Base-by-base conservation (phyloP, 495 filamentous ascomycete genomes). In the Penicillium atrosanguineum region DNA sequence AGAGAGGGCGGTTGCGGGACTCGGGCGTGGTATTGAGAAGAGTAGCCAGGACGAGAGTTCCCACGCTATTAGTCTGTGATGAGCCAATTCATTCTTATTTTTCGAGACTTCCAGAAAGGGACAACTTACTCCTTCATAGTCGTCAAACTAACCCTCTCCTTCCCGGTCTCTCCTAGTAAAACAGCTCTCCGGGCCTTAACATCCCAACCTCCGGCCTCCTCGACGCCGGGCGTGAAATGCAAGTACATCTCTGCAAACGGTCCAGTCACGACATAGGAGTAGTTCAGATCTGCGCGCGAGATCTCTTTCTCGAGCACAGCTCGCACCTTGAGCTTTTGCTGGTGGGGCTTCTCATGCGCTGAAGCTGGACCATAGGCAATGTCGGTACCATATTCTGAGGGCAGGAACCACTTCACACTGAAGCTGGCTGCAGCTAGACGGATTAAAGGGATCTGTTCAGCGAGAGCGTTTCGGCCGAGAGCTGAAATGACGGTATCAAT, bases 361-460 rank as follows among this genome's bases (percentile, higher is more conserved):
- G 83, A 87, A 34, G 76, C 71, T 8, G 79, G 71, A 18, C 76
- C 69, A 59, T 88, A 85, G 62, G 86, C 85, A 55, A 89, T 85
- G 51, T 89, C 87, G 0, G 87, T 90, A 52, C 87, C 87, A 59
- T 85, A 89, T 62, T 89, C 87, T 18, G 82, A 87, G 5, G 87
- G 86, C 55, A 87, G 77, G 69, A 89, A 89, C 72, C 83, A 83
- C 53, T 82, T 76, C 18, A 90, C 80, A 38, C 62, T 70, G 1
- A 72, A 61, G 15, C 77, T 76, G 29, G 72, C 72, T 43, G 82
- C 80, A 36, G 85, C 85, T 12, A 85, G 73, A 44, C 69, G 68
- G 48, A 89, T 73, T 0, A 88, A 72, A 0, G 77, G 69, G 52
- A 86, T 79, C 60, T 88, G 86, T 15, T 72, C 67, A 4, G 76